phyloP scores from a whole-genome alignment of 371 early-diverging fungal genomes.

The Mucor sp. region DNA sequence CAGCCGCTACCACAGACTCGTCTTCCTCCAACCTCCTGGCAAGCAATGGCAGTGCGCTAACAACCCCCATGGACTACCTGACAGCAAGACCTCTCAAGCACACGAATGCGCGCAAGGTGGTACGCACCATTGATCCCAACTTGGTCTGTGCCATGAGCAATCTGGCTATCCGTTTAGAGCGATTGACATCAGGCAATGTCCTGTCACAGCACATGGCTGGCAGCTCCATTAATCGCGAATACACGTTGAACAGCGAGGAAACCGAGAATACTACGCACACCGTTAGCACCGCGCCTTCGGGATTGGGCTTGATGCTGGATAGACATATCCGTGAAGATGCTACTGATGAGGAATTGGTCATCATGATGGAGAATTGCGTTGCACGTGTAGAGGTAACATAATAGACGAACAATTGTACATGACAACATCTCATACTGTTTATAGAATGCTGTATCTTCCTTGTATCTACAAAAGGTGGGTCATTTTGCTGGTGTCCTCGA shows the following conservation, averaged over 20 bases:
- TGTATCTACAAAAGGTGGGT: constrained; percentile 61
- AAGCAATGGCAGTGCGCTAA: not conserved
- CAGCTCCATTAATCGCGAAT: constrained; percentile 26
- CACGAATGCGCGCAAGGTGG: not conserved
- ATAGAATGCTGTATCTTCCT: constrained; percentile 60
- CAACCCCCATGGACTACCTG: constrained; percentile 2
- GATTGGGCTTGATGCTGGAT: constrained; percentile 33
- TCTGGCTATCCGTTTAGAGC: constrained; percentile 47
- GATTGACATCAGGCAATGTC: constrained; percentile 39
- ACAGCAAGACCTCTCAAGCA: not conserved
- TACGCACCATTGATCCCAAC: constrained; percentile 36
- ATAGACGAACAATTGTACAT: not conserved
- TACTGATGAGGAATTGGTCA: constrained; percentile 58
- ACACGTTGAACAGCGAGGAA: constrained; percentile 5
- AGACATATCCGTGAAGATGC: constrained; percentile 56
- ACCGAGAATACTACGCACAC: constrained; percentile 22
- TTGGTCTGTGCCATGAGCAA: constrained; percentile 39
- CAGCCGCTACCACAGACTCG: not conserved
- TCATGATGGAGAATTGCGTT: constrained; percentile 62
- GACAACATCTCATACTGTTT: not conserved
- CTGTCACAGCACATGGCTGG: constrained; percentile 26
- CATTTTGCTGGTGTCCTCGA: constrained; percentile 59
- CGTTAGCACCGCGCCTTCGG: constrained; percentile 22
- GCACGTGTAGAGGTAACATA: constrained; percentile 65
- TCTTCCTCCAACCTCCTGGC: not conserved